Evolutionary conservation across 371 early-diverging fungal species (phyloP).

Genomic region (Mortierella sp.): DNA sequence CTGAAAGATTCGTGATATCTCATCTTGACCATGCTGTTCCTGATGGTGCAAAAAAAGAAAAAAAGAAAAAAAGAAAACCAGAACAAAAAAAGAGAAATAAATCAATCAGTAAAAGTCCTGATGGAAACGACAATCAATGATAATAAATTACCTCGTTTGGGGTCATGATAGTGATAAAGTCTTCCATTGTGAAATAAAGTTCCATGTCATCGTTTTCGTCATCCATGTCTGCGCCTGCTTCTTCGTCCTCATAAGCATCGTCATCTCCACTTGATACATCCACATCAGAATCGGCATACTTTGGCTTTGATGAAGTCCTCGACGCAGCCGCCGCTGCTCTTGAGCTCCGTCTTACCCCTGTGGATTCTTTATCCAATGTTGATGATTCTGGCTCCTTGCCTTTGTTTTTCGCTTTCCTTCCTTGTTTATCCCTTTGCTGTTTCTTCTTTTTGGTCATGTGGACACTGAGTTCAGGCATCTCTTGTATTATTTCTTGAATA

Average conservation of each 20-base stretch:
- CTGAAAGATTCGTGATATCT: conserved; percentile 75
- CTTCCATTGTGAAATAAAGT: conserved; percentile 65
- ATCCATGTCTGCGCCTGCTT: not conserved
- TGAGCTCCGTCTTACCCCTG: conserved; percentile 16
- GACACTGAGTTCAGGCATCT: conserved; percentile 23
- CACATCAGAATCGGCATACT: conserved; percentile 42
- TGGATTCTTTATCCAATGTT: not conserved
- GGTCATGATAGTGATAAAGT: conserved; percentile 79
- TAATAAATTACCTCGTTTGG: conserved; percentile 27
- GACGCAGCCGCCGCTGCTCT: conserved; percentile 22
- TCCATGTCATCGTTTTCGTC: conserved; percentile 7
- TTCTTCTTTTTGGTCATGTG: conserved; percentile 47
- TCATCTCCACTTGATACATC: conserved; percentile 15
- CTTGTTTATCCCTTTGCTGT: not conserved
- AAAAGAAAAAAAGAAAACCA: not conserved
- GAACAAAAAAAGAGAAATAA: not conserved
- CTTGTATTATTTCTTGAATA: conserved; percentile 65
- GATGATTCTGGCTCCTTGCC: not conserved
- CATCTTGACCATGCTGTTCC: conserved; percentile 68
- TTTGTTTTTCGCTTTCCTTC: conserved; percentile 16
- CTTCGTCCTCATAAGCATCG: conserved; percentile 9
- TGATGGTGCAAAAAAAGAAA: not conserved
- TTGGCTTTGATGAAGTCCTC: conserved; percentile 15
- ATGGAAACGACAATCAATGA: not conserved
- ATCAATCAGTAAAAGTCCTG: not conserved